Base-by-base conservation (phyloP, 2,329 filamentous ascomycete species). In the Colletotrichum lindemuthianum region DNA sequence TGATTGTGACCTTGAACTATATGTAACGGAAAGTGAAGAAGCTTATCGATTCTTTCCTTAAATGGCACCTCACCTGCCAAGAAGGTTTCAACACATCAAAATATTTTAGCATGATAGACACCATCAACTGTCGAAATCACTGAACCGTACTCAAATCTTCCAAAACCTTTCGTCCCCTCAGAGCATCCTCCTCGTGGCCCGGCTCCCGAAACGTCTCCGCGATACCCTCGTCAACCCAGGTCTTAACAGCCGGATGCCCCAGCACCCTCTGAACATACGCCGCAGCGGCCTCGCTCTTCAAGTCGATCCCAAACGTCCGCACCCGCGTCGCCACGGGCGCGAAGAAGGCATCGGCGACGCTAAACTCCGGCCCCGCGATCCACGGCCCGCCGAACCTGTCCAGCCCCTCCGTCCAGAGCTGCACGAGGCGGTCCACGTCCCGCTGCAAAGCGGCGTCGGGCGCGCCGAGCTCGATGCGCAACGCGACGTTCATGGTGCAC, bases 401-500 rank as follows among this genome's bases (percentile, higher is more conserved):
- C 8, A 81, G 48, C 0, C 79, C 80, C 24, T 80, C 73, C 12
- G 68, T 70, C 70, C 79, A 81, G 13, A 82, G 72, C 41, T 70
- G 69, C 15, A 70, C 69, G 36, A 82, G 66, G 7, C 80, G 73
- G 40, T 71, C 68, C 5, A 82, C 67, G 8, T 82, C 78, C 52
- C 57, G 63, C 61, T 73, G 71, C 12, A 81, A 67, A 1, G 65
- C 73, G 34, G 72, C 71, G 57, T 72, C 72, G 0, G 71, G 70
- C 2, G 63, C 51, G 1, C 66, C 70, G 44, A 79, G 59, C 51
- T 77, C 72, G 41, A 82, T 71, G 12, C 79, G 70, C 16, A 81
- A 59, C 0, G 72, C 76, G 3, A 81, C 77, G 58, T 82, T 82
- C 74, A 79, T 78, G 36, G 72, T 69, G 63, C 79, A 81, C 66